These are phyloP conservation scores for Heimioporus sp. DNA, from an alignment of 768 basidiomycete species.

Conservation along the genomic window DNA sequence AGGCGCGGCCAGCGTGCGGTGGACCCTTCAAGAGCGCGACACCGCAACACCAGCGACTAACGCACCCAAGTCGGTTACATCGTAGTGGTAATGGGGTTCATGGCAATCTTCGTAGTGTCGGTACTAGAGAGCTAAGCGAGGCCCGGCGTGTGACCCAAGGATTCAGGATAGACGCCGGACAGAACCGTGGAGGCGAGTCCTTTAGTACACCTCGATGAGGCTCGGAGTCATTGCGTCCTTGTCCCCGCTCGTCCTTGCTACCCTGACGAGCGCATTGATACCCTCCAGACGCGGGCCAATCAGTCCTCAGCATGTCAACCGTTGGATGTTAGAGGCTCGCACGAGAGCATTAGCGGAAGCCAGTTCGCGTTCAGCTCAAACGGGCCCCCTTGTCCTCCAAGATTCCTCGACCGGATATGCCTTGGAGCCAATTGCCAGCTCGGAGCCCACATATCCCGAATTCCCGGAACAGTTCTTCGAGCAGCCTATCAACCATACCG, in stretches of 20 bases:
- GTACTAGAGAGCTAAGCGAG: too few species aligned
- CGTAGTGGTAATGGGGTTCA: too few species aligned
- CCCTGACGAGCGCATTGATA: slow-evolving; percentile 9
- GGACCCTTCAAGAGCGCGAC: too few species aligned
- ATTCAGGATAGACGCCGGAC: too few species aligned
- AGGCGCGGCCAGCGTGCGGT: too few species aligned
- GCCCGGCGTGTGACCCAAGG: too few species aligned
- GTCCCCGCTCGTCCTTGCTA: slow-evolving; percentile 7
- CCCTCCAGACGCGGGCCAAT: slow-evolving; percentile 15
- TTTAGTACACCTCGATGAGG: slow-evolving; percentile 10
- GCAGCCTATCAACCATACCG: slow-evolving; percentile 86
- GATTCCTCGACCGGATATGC: slow-evolving; percentile 13
- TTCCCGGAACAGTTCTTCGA: slow-evolving; percentile 69
- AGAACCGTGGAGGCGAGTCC: too few species aligned
- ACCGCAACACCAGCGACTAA: too few species aligned
- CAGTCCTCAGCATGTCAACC: slow-evolving; percentile 63
- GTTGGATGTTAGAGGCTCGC: slow-evolving; percentile 50
- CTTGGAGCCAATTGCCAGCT: not conserved
- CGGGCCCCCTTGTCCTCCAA: slow-evolving; percentile 22
- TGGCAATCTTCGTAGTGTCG: too few species aligned
- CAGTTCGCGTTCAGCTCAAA: slow-evolving; percentile 5
- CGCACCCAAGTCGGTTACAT: too few species aligned
- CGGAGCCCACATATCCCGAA: slow-evolving; percentile 23
- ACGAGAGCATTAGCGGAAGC: slow-evolving; percentile 13
- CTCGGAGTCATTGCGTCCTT: slow-evolving; percentile 10